Evolutionary conservation across 2,329 filamentous ascomycete genomes (phyloP).

Genomic region (Microdochium bolleyi): DNA sequence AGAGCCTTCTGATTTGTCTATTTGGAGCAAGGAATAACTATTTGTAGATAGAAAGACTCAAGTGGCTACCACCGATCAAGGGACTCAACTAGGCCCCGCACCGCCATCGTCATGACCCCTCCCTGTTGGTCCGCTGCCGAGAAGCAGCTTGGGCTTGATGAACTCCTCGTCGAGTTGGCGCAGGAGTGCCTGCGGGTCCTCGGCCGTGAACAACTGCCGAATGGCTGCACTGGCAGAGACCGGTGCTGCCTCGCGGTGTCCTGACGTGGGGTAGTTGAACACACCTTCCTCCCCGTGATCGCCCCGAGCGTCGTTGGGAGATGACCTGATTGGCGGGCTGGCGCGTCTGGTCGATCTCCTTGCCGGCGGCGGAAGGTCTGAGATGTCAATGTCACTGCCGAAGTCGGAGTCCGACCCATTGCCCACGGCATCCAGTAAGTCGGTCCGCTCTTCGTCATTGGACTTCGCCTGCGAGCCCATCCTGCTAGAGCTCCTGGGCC

Average conservation of each 20-base stretch:
- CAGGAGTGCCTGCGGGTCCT: constrained; percentile 87
- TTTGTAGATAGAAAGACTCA: background rate
- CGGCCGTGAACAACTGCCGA: constrained; percentile 71
- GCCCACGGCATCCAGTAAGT: constrained; percentile 40
- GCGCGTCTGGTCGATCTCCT: constrained; percentile 30
- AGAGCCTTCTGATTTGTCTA: no score
- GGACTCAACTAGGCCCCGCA: background rate
- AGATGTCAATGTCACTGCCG: constrained; percentile 57
- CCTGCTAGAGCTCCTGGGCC: constrained; percentile 41
- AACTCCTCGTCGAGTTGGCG: constrained; percentile 91
- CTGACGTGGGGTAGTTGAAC: constrained; percentile 25
- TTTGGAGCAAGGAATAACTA: no score
- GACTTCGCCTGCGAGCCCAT: constrained; percentile 37
- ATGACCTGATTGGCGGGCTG: constrained; percentile 27
- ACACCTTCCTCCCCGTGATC: constrained; percentile 17
- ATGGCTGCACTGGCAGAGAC: constrained; percentile 72
- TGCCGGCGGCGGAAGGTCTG: constrained; percentile 57
- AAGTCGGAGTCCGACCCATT: constrained; percentile 49
- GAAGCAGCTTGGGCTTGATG: constrained; percentile 82
- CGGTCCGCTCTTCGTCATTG: constrained; percentile 46
- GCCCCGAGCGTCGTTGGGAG: constrained; percentile 5
- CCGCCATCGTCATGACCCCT: constrained; percentile 17
- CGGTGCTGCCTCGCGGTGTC: constrained; percentile 25
- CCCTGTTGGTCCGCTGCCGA: constrained; percentile 54
- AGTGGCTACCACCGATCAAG: background rate